Conservation (phyloP, 345 rosid species). For the Populus alba region DNA sequence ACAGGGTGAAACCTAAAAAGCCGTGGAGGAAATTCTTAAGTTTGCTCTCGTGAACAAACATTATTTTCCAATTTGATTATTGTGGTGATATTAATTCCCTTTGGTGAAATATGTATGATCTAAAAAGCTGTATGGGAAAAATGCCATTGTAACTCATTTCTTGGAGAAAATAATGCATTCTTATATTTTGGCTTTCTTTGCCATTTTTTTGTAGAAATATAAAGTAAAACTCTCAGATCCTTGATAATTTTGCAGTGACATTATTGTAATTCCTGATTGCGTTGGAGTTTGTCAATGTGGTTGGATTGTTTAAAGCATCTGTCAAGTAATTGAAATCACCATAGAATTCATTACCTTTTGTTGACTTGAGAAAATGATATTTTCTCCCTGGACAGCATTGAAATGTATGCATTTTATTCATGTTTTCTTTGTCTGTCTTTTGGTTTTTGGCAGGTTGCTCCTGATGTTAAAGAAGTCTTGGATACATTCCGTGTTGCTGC, state of each 20-base stretch:
- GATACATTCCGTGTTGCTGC: conserved; percentile 93
- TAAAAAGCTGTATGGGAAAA: not conserved
- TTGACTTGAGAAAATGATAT: conserved; percentile 9
- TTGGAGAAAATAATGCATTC: not conserved
- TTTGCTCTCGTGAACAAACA: not conserved
- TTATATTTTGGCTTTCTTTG: not conserved
- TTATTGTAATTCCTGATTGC: not conserved
- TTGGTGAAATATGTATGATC: not conserved
- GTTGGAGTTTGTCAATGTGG: not conserved
- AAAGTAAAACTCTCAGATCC: not conserved
- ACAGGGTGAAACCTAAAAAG: not conserved
- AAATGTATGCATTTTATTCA: not conserved
- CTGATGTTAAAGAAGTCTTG: conserved; percentile 80
- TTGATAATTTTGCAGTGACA: not conserved
- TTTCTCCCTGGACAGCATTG: not conserved
- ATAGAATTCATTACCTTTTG: not conserved
- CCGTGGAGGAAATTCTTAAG: not conserved
- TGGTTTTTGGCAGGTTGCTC: conserved; percentile 53
- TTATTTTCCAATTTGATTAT: not conserved
- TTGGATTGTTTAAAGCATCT: not conserved
- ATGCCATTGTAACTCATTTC: not conserved
- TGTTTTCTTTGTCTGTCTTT: not conserved
- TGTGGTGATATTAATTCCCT: not conserved
- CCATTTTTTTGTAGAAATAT: not conserved
- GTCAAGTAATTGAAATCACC: not conserved